Evolutionary conservation across 1,284 basidiomycete genomes (phyloP), one percentile per base, ranked within the genome.

Genomic region (Ustilago bromivora): DNA sequence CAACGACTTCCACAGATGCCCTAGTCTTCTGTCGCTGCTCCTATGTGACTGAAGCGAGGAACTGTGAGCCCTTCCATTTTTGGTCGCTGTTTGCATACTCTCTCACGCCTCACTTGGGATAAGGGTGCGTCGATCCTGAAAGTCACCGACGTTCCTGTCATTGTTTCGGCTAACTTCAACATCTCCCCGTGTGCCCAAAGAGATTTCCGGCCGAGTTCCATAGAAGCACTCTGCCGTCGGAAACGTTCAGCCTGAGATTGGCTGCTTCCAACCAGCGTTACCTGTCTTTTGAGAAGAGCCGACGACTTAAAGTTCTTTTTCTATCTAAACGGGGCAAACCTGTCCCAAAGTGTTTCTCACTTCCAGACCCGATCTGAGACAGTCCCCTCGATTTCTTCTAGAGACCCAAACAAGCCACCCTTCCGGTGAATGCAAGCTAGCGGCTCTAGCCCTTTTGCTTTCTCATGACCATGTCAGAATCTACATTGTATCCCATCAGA

Each of bases 121-220:
- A 19, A 52, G 38, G 19, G 13, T 55, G 54, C 54, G 36, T 56
- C 54, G 54, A 56, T 56, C 38, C 43, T 19, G 0, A 8, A 8
- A 64, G 62, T 57, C 56, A 38, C 62, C 62, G 55, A 53, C 54
- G 53, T 63, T 34, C 54, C 61, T 63, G 41, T 31, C 12, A 34
- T 56, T 36, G 53, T 63, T 63, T 63, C 61, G 61, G 61, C 61
- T 51, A 8, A 8, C 5, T 63, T 63, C 54, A 63, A 63, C 54
- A 57, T 51, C 59, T 61, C 47, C 19, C 13, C 32, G 13, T 2
- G 31, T 34, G 28, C 41, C 51, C 17, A 17, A n/a, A 4, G 31
- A 52, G 51, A 34, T 52, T 52, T 31, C 51, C 51, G 32, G 11
- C 8, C 49, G 23, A 31, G 49, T 47, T n/a, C 43, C 12, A 43